Evolutionary conservation across 2,329 filamentous ascomycete species (phyloP).

Genomic region (Verticillium tricorpus): DNA sequence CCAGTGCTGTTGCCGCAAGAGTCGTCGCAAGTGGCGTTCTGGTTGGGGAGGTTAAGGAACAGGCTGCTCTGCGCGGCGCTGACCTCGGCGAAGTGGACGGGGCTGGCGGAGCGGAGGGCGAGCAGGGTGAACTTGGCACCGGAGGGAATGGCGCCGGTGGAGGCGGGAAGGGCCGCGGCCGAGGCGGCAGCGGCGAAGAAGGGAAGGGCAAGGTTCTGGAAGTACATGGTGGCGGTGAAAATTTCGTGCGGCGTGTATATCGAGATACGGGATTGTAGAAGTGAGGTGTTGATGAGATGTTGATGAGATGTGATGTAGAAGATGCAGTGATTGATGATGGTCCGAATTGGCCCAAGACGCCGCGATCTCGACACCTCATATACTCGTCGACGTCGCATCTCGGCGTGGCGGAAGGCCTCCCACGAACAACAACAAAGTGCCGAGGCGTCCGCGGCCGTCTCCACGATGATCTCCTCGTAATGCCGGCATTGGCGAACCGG

Average conservation of each 20-base stretch:
- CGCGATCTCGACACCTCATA: slow-evolving; percentile 1
- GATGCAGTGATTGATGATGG: background rate
- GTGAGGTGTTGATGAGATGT: background rate
- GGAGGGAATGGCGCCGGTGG: background rate
- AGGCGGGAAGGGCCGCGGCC: slow-evolving; percentile 6
- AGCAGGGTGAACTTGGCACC: slow-evolving; percentile 16
- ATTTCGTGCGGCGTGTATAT: background rate
- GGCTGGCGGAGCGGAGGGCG: slow-evolving; percentile 43
- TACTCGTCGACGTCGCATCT: slow-evolving; percentile 2
- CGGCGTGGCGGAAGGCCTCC: slow-evolving; percentile 1
- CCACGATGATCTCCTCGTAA: slow-evolving; percentile 10
- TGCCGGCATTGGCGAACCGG: slow-evolving; percentile 1
- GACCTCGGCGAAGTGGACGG: slow-evolving; percentile 40
- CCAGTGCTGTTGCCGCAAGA: slow-evolving; percentile 22
- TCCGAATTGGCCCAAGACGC: background rate
- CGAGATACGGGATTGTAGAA: background rate
- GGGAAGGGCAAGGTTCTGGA: slow-evolving; percentile 18
- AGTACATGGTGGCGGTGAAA: slow-evolving; percentile 11
- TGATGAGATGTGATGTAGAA: background rate
- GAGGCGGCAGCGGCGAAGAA: slow-evolving; percentile 21
- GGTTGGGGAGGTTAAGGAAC: slow-evolving; percentile 34
- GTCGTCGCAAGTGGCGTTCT: slow-evolving; percentile 45
- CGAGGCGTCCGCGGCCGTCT: slow-evolving; percentile 2
- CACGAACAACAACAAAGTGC: background rate
- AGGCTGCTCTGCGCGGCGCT: slow-evolving; percentile 40